Base-by-base conservation (phyloP, 805 yeast species). In the Isabelozyma pseudorhagii region DNA sequence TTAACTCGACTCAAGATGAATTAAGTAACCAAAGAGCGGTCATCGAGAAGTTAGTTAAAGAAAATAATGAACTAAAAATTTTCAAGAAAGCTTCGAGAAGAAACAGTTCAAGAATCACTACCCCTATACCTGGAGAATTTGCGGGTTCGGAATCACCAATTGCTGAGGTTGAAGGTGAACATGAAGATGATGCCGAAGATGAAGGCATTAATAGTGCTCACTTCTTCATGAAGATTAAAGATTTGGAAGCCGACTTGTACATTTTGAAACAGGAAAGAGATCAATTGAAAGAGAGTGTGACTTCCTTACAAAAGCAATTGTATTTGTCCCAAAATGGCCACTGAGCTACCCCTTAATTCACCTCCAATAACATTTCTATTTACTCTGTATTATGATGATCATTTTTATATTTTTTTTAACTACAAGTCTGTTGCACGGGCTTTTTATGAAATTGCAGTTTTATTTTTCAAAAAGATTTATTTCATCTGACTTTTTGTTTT, bases 221-320 rank as follows among this genome's bases (percentile, higher is more conserved):
- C 54, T 87, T 79, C 60, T 87, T 83, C 53, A 77, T 89, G 72
- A 87, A 85, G 67, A 78, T 90, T 42, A 83, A 87, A 58, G 96
- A 90, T 58, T 70, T 90, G 57, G 88, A 89, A 60, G 96, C 96
- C 4, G 96, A 89, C 63, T 72, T 90, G 55, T 86, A 80, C 59
- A 87, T 90, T 49, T 78, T 86, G 55, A 84, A 83, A 59, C 93
- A 89, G 67, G 97, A 90, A 67, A 79, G 96, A 55, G 94, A 90
- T 61, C 87, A 84, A 57, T 72, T 88, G 64, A 85, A 82, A 60
- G 86, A 82, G 18, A 83, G 77, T 50, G 80, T 84, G 13, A 62
- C 81, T 31, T 58, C 72, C 0, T 69, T 85, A 62, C 85, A 85
- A 67, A 86, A 85, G 63, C 80, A 80, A 57, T 66, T 85, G 51